These are phyloP conservation scores for Amanita brunnescens DNA, from an alignment of 768 basidiomycete species.

Conservation along the genomic window DNA sequence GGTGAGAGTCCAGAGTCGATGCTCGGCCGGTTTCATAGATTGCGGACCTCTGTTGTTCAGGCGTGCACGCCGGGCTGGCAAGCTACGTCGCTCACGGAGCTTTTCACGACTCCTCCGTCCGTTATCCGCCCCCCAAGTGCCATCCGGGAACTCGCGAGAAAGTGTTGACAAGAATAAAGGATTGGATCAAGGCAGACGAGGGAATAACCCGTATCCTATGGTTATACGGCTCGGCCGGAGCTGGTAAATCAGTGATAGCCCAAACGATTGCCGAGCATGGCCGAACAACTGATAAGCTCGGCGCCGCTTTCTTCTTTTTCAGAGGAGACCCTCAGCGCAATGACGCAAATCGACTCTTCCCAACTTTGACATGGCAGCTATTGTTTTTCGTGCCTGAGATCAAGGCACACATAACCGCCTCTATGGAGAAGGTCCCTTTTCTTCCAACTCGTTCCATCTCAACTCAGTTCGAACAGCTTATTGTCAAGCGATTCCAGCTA, in stretches of 20 bases:
- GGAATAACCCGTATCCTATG: too few species aligned
- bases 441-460: neutral
- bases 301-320: conserved; percentile 3
- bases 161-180: neutral
- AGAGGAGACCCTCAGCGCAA: neutral
- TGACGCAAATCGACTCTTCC: neutral
- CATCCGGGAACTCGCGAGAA: neutral
- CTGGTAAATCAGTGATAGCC: too few species aligned
- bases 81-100: neutral
- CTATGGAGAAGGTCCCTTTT: neutral
- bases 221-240: too few species aligned
- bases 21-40: too few species aligned
- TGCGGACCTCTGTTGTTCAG: too few species aligned
- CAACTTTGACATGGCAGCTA: conserved; percentile 1
- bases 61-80: too few species aligned
- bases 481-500: neutral
- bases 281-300: neutral
- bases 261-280: neutral
- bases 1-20: too few species aligned
- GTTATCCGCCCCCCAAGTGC: neutral
- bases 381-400: too few species aligned
- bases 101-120: neutral
- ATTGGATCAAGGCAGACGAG: neutral
- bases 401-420: too few species aligned
- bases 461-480: conserved; percentile 4